Evolutionary conservation across 441 rosid genomes (phyloP).

Genomic region (Bruguiera hainesii): DNA sequence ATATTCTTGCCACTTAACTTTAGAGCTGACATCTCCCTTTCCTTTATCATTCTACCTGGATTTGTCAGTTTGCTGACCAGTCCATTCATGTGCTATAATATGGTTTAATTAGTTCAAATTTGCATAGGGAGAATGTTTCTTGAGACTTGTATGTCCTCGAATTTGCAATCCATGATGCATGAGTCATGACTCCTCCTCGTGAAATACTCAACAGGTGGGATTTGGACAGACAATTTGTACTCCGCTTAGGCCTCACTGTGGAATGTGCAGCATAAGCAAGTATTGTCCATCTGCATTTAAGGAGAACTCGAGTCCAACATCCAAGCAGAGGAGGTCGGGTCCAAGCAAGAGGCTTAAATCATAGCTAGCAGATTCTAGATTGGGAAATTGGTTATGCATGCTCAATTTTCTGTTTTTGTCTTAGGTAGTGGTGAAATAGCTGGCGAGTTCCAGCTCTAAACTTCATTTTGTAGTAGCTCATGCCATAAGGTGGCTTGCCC

Average conservation of each 20-base stretch:
- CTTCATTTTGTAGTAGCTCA: not conserved
- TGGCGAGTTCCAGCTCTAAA: not conserved
- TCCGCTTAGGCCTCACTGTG: slow-evolving; percentile 78
- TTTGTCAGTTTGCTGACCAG: no score
- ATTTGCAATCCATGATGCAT: not conserved
- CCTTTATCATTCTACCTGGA: no score
- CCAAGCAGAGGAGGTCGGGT: slow-evolving; percentile 45
- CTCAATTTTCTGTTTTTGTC: no score
- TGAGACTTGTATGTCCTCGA: no score
- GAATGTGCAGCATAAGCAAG: slow-evolving; percentile 52
- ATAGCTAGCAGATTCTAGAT: not conserved
- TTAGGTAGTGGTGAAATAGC: not conserved
- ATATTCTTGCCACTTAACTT: no score
- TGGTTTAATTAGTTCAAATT: no score
- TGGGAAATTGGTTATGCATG: not conserved
- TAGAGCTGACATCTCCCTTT: no score
- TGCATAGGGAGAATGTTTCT: no score
- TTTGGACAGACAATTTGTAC: slow-evolving; percentile 93
- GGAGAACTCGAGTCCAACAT: slow-evolving; percentile 50
- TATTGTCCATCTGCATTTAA: slow-evolving; percentile 87
- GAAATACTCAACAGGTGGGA: slow-evolving; percentile 60
- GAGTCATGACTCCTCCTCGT: no score
- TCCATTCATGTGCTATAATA: no score
- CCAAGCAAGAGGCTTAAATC: slow-evolving; percentile 33
- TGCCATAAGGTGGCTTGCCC: not conserved